These are phyloP conservation scores for Furcasterigmium sp. DNA, from an alignment of 2,329 filamentous ascomycete species.

Conservation along the genomic window DNA sequence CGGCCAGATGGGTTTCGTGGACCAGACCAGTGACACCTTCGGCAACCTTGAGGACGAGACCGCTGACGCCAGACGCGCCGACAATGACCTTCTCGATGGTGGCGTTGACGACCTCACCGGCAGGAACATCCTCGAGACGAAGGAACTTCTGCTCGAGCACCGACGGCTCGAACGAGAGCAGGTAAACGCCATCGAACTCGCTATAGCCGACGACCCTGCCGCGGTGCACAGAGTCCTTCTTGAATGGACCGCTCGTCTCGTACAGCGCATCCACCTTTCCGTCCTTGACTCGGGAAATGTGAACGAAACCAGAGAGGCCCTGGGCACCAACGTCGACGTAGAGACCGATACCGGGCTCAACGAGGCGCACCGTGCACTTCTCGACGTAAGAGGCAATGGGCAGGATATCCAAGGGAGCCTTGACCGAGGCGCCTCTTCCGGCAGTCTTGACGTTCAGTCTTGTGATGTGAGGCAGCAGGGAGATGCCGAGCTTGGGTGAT, in stretches of 20 bases:
- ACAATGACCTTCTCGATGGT: slow-evolving; percentile 81
- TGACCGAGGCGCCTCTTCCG: slow-evolving; percentile 33
- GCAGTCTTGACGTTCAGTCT: slow-evolving; percentile 49
- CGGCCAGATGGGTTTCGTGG: slow-evolving; percentile 80
- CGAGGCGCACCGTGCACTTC: slow-evolving; percentile 71
- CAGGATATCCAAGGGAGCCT: slow-evolving; percentile 52
- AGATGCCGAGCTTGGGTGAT: slow-evolving; percentile 79
- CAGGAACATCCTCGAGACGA: slow-evolving; percentile 80
- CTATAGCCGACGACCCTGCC: slow-evolving; percentile 85
- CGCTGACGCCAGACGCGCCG: slow-evolving; percentile 70
- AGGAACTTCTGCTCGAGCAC: slow-evolving; percentile 85
- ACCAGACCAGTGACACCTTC: slow-evolving; percentile 89
- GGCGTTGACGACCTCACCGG: slow-evolving; percentile 76
- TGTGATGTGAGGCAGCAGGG: slow-evolving; percentile 78
- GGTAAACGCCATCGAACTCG: slow-evolving; percentile 76
- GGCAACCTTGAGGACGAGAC: slow-evolving; percentile 76
- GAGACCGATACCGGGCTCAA: slow-evolving; percentile 74
- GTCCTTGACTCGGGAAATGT: slow-evolving; percentile 90
- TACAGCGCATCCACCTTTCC: slow-evolving; percentile 81
- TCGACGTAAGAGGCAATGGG: slow-evolving; percentile 73
- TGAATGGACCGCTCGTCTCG: slow-evolving; percentile 70
- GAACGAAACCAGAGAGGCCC: slow-evolving; percentile 79
- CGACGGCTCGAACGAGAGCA: slow-evolving; percentile 76
- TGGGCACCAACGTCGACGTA: slow-evolving; percentile 64
- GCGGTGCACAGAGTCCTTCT: slow-evolving; percentile 70